Percentiles rank a stretch among this genome's conserved stretches.
Evolutionary conservation across 2,329 filamentous ascomycete species (phyloP).

Genomic region (Ceratocystis ficicola): DNA sequence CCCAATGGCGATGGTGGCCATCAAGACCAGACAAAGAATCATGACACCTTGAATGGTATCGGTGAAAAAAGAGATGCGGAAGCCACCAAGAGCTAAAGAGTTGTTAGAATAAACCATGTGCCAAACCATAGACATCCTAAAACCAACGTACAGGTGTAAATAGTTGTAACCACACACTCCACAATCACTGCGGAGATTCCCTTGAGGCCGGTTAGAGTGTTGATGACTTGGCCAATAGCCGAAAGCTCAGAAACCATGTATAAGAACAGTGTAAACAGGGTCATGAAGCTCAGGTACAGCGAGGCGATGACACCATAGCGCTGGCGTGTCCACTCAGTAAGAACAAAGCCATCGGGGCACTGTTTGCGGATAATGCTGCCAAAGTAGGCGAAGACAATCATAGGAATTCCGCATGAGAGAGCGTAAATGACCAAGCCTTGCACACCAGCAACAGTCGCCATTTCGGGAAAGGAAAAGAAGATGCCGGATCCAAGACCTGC

Average conservation of each 20-base stretch:
- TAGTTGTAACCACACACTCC: conserved; percentile 63
- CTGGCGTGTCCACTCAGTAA: conserved; percentile 74
- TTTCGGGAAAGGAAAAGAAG: conserved; percentile 68
- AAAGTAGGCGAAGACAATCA: conserved; percentile 61
- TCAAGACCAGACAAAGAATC: conserved; percentile 61
- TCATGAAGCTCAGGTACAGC: conserved; percentile 64
- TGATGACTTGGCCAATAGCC: conserved; percentile 67
- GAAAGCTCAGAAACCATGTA: conserved; percentile 83
- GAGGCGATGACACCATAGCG: conserved; percentile 59
- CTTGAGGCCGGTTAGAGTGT: conserved; percentile 59
- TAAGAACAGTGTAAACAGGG: conserved; percentile 67
- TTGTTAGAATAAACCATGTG: conserved; percentile 5
- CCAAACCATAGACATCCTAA: background rate
- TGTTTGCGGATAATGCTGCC: conserved; percentile 67
- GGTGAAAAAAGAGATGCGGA: conserved; percentile 72
- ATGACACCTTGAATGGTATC: conserved; percentile 71
- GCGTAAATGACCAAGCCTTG: conserved; percentile 70
- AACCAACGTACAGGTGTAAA: conserved; percentile 58
- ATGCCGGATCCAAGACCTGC: conserved; percentile 73
- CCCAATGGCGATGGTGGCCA: conserved; percentile 67
- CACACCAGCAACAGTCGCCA: conserved; percentile 65
- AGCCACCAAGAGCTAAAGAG: conserved; percentile 61
- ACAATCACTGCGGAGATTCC: conserved; percentile 66
- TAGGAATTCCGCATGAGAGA: conserved; percentile 56
- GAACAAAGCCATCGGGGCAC: conserved; percentile 71